phyloP scores from a whole-genome alignment of 129 eudicot species.

The Flaveria trinervia region DNA sequence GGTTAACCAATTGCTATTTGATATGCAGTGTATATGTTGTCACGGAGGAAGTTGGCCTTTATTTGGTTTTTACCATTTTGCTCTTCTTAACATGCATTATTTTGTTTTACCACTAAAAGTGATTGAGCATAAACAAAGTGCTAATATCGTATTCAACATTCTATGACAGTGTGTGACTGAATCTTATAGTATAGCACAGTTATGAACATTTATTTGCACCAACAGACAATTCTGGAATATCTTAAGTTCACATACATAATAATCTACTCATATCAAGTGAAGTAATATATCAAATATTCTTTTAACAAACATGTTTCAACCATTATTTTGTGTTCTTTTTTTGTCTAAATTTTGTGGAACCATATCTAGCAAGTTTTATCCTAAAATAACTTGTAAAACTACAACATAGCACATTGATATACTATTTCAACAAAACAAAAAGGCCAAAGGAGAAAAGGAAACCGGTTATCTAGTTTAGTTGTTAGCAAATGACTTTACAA shows the following conservation, averaged over 20 bases:
- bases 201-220: not conserved
- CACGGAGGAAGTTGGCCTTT: not conserved
- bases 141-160: not conserved
- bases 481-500: too few relatives aligned
- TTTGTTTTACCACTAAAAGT: not conserved
- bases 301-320: not conserved
- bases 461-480: too few relatives aligned
- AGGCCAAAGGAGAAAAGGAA: too few relatives aligned
- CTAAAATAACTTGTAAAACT: not conserved
- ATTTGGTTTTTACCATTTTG: not conserved
- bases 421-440: too few relatives aligned
- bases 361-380: not conserved
- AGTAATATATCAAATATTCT: not conserved
- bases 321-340: not conserved
- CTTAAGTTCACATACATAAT: not conserved
- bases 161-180: not conserved
- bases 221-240: not conserved
- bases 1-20: not conserved
- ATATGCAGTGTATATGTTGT: not conserved
- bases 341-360: not conserved
- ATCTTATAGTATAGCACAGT: not conserved
- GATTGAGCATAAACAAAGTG: not conserved
- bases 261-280: not conserved
- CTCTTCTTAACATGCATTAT: not conserved
- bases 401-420: not conserved